A percentile compares a stretch with the other conserved stretches of the same genome.
These are phyloP conservation scores for Ascochyta fabae DNA, from an alignment of 2,329 filamentous ascomycete species.

Conservation along the genomic window DNA sequence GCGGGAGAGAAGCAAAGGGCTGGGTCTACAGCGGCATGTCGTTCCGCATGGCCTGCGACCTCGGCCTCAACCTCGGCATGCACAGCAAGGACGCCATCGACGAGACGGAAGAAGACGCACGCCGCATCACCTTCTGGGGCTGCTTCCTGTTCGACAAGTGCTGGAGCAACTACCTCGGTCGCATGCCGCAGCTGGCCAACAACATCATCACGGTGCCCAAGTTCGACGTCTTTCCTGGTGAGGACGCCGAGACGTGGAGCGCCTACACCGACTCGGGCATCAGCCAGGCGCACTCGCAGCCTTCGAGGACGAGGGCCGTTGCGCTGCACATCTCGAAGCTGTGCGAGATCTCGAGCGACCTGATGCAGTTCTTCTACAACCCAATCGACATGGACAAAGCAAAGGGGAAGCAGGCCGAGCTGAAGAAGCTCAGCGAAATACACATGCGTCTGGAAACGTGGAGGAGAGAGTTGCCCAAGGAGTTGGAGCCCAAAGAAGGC, in stretches of 20 bases:
- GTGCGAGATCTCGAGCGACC: constrained; percentile 91
- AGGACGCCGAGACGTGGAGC: constrained; percentile 85
- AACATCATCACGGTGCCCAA: constrained; percentile 84
- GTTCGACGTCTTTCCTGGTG: constrained; percentile 86
- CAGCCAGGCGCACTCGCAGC: constrained; percentile 74
- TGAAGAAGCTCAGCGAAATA: constrained; percentile 91
- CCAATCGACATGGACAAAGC: constrained; percentile 68
- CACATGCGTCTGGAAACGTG: constrained; percentile 90
- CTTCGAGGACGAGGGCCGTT: constrained; percentile 78
- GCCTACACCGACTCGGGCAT: constrained; percentile 87
- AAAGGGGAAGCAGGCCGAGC: constrained; percentile 77
- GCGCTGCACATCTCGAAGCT: constrained; percentile 77
- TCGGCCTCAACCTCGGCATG: constrained; percentile 84
- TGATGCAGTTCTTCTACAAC: constrained; percentile 90
- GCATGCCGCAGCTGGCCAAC: constrained; percentile 83
- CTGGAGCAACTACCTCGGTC: constrained; percentile 96
- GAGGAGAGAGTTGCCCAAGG: constrained; percentile 81
- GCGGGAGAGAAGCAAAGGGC: constrained; percentile 89
- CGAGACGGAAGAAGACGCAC: constrained; percentile 86
- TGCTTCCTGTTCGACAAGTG: constrained; percentile 99
- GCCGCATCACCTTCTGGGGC: constrained; percentile 94
- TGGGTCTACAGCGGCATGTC: constrained; percentile 99
- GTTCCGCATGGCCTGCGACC: constrained; percentile 94
- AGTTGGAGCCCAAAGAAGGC: constrained; percentile 88
- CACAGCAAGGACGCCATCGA: constrained; percentile 64